These are phyloP conservation scores for Blastocystis sp. DNA, from an alignment of 352 stramenopile genomes.

Conservation along the genomic window DNA sequence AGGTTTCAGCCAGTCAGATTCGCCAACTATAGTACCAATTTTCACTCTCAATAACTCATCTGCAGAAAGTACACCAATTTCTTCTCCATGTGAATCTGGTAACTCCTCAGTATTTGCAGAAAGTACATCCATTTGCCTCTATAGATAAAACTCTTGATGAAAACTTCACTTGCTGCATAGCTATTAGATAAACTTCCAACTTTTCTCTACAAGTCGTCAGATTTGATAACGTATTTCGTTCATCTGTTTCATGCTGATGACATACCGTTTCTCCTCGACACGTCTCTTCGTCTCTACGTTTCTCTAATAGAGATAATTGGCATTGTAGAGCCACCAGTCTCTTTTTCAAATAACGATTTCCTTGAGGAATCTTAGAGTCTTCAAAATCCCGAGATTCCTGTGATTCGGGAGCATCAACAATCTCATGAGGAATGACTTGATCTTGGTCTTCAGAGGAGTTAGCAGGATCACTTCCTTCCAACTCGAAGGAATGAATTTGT, in stretches of 20 bases:
- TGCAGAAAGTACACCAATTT: not conserved
- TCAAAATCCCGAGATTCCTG: too few relatives aligned
- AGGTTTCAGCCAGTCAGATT: not conserved
- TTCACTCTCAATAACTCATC: not conserved
- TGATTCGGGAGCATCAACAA: not conserved
- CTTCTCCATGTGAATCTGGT: not conserved
- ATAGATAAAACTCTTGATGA: too few relatives aligned
- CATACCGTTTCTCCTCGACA: not conserved
- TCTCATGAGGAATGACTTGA: not conserved
- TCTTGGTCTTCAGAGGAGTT: not conserved
- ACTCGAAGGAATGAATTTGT: not conserved
- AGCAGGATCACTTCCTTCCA: not conserved
- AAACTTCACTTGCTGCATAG: not conserved
- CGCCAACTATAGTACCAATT: not conserved
- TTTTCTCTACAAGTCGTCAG: not conserved
- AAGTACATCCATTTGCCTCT: not conserved
- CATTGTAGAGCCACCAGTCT: not conserved
- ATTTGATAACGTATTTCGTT: not conserved
- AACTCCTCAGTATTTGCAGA: not conserved
- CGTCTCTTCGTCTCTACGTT: not conserved
- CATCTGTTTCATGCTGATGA: not conserved
- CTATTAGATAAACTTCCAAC: not conserved
- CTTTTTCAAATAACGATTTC: not conserved
- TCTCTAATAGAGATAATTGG: not conserved
- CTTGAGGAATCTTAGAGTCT: not conserved